phyloP scores from a whole-genome alignment of 306 rosid genomes.

The Sophora flavescens region DNA sequence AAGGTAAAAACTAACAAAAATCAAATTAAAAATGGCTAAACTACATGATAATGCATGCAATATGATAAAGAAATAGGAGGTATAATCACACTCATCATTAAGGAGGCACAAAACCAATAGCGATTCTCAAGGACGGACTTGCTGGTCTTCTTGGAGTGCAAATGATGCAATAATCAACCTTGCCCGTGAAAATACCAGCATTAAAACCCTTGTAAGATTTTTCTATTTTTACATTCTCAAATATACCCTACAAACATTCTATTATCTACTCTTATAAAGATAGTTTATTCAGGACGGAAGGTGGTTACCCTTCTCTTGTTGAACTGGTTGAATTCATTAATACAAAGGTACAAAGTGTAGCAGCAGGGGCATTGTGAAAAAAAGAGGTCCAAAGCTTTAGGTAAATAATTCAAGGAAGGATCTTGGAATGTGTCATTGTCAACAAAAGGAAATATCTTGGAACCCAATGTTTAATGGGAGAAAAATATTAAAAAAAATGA shows the following conservation, averaged over 20 bases:
- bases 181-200: constrained; percentile 65
- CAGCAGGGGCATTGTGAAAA: constrained; percentile 73
- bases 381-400: no score
- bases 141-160: constrained; percentile 60
- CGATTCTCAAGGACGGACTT: constrained; percentile 44
- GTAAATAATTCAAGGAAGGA: no score
- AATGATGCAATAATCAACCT: constrained; percentile 67
- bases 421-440: no score
- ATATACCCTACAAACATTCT: not conserved
- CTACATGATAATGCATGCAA: no score
- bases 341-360: constrained; percentile 67
- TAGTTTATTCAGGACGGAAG: constrained; percentile 61
- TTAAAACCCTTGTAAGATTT: constrained; percentile 67
- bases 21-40: no score
- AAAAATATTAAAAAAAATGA: no score
- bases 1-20: no score
- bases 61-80: no score
- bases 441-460: no score
- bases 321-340: constrained; percentile 64
- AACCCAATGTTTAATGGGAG: no score
- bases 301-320: constrained; percentile 78
- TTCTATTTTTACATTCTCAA: not conserved
- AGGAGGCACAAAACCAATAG: constrained; percentile 43
- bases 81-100: no score
- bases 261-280: not conserved